A percentile compares a stretch with the other conserved stretches of the same genome.
phyloP scores from a whole-genome alignment of 1,139 yeast genomes.

The Pichia sp. region DNA sequence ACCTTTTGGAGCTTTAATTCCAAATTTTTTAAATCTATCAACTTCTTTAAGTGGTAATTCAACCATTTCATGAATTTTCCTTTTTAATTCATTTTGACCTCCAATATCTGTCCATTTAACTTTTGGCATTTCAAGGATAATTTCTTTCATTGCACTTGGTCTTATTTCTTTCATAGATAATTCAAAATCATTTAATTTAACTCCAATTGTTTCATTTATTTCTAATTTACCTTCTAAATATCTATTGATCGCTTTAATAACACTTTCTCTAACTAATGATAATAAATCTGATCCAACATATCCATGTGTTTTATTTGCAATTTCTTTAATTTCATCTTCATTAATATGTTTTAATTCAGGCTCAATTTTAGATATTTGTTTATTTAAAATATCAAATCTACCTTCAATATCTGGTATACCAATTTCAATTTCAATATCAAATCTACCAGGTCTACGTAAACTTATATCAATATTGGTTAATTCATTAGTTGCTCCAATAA shows the following conservation, averaged over 20 bases:
- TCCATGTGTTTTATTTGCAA: constrained; percentile 70
- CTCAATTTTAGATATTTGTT: too few species aligned
- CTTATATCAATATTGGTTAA: constrained; percentile 83
- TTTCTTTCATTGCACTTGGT: constrained; percentile 97
- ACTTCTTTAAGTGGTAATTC: constrained; percentile 86
- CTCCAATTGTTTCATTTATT: too few species aligned
- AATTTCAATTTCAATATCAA: constrained; percentile 80
- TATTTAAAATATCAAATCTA: too few species aligned
- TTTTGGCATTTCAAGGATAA: constrained; percentile 88
- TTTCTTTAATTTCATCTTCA: constrained; percentile 43
- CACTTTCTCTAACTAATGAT: constrained; percentile 84
- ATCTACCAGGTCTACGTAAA: constrained; percentile 85
- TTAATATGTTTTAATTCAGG: too few species aligned
- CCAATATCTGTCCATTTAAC: constrained; percentile 95
- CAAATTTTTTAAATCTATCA: constrained; percentile 66
- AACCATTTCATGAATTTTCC: constrained; percentile 79
- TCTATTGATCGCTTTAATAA: constrained; percentile 63
- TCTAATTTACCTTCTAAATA: too few species aligned
- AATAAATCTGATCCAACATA: constrained; percentile 85
- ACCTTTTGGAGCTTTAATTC: constrained; percentile 89
- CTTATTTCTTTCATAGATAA: constrained; percentile 69
- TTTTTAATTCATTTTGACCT: constrained; percentile 81
- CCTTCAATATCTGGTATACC: constrained; percentile 72
- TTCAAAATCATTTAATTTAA: constrained; percentile 57
- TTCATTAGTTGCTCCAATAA: constrained; percentile 52